A percentile compares a stretch with the other conserved stretches of the same genome.
phyloP scores from a whole-genome alignment of 331 rosid species.

The Quercus lobata region DNA sequence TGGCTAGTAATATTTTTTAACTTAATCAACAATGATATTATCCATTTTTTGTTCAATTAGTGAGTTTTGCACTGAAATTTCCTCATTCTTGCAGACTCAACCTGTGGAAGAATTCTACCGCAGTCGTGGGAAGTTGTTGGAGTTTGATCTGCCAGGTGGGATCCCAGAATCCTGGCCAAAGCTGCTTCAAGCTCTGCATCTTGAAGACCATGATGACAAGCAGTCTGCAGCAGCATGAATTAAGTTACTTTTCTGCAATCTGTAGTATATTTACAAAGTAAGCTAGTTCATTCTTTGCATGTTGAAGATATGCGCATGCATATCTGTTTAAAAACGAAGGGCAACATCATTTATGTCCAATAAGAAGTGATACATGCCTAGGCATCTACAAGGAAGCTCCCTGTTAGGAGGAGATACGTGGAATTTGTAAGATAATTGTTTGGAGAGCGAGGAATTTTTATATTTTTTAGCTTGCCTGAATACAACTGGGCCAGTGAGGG shows the following conservation, averaged over 20 bases:
- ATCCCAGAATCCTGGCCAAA: conserved; percentile 98
- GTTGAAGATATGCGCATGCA: conserved; percentile 35
- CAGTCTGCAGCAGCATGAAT: conserved; percentile 70
- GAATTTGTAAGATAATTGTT: not conserved
- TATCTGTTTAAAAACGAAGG: conserved; percentile 33
- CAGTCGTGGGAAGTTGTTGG: conserved; percentile 65
- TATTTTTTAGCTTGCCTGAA: not conserved
- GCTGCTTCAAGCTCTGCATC: conserved; percentile 81
- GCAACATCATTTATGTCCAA: conserved; percentile 26
- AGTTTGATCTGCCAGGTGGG: conserved; percentile 90
- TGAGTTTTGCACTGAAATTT: not conserved
- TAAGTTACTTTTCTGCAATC: not conserved
- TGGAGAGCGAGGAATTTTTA: not conserved
- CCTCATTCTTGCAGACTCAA: conserved; percentile 50
- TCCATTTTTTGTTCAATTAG: not conserved
- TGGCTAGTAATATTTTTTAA: not conserved
- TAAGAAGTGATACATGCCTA: conserved; percentile 19
- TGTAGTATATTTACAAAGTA: conserved; percentile 12
- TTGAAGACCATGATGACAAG: conserved; percentile 76
- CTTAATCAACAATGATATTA: not conserved
- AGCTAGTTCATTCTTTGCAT: conserved; percentile 51
- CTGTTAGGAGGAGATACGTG: not conserved
- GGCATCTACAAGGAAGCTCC: not conserved
- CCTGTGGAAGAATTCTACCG: conserved; percentile 88
- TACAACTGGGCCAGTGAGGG: no score